Evolutionary conservation across 768 basidiomycete species (phyloP).

Genomic region (Boletus pseudopeckii): DNA sequence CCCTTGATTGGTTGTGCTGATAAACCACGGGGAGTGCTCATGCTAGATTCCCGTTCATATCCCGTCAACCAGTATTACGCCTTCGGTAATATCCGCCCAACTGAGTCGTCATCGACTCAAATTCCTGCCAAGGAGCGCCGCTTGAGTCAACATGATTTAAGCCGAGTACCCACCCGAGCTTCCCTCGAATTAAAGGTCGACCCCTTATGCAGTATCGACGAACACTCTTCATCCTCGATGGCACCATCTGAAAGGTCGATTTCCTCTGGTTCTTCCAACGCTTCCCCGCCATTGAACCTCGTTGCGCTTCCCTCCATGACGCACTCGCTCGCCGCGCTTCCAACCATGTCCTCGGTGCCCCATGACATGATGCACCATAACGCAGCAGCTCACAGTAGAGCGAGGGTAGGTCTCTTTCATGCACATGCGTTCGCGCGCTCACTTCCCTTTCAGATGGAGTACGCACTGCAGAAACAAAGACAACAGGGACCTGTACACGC

Average conservation of each 20-base stretch:
- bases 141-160: constrained; percentile 29
- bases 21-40: constrained; percentile 32
- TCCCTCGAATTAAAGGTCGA: constrained; percentile 14
- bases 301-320: constrained; percentile 32
- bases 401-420: constrained; percentile 19
- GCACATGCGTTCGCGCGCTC: not conserved
- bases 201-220: constrained; percentile 32
- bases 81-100: constrained; percentile 35
- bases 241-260: constrained; percentile 31
- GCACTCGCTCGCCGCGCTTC: constrained; percentile 31
- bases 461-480: constrained; percentile 30
- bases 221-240: constrained; percentile 31
- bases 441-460: constrained; percentile 28
- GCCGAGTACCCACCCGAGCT: not conserved
- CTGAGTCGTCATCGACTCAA: constrained; percentile 22
- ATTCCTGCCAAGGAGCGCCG: constrained; percentile 21
- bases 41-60: constrained; percentile 35
- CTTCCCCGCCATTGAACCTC: constrained; percentile 30
- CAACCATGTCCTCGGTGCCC: constrained; percentile 31
- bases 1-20: constrained; percentile 33
- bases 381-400: constrained; percentile 28
- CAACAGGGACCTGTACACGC: constrained; percentile 27
- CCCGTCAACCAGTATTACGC: constrained; percentile 27
- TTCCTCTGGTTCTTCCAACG: constrained; percentile 31
- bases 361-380: constrained; percentile 33